Evolutionary conservation across 176 grass and related monocot genomes (phyloP), one percentile per base, ranked within the genome.

Genomic region (Eleusine indica): DNA sequence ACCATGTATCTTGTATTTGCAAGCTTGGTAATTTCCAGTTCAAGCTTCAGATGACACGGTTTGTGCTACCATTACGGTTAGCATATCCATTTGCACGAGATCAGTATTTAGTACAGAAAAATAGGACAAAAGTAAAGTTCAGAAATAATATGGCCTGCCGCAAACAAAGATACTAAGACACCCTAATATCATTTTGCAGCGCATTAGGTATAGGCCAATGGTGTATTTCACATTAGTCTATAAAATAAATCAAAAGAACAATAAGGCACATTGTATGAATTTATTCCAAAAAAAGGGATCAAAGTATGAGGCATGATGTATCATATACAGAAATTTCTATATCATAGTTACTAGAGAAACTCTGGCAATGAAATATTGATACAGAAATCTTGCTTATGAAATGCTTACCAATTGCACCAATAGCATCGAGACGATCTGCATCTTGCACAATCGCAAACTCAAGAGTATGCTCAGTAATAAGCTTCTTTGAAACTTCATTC

Each of bases 361-460:
- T 58, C 3, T 9, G 12, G 48, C 54, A 66, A 67, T 58, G 51
- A 6, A 80, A 37, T 25, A 68, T 69, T 25, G 8, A 39, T 7
- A 47, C 1, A 7, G 49, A 76, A 69, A 69, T 8, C 66, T 19
- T 5, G 6, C n/a, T 67, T 60, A 78, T 65, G 66, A 2, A 60
- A 60, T 37, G 78, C 67, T 90, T 92, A 94, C 93, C 96, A 76
- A 93, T 95, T 32, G 93, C 96, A 62, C 91, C 96, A 81, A 96
- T 94, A 84, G 96, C 91, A 81, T 98, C 93, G 13, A 98, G 85
- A 14, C 93, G 89, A 87, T 96, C 96, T 48, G 93, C 96, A 85
- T 98, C 93, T 91, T 98, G 93, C 58, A 98, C 96, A 83, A 98
- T 86, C 57, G 83, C 87, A 82, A 98, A 92, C 84, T 98, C 96